These are phyloP conservation scores for Cornus florida DNA, from an alignment of 148 eudicot genomes.

Conservation along the genomic window DNA sequence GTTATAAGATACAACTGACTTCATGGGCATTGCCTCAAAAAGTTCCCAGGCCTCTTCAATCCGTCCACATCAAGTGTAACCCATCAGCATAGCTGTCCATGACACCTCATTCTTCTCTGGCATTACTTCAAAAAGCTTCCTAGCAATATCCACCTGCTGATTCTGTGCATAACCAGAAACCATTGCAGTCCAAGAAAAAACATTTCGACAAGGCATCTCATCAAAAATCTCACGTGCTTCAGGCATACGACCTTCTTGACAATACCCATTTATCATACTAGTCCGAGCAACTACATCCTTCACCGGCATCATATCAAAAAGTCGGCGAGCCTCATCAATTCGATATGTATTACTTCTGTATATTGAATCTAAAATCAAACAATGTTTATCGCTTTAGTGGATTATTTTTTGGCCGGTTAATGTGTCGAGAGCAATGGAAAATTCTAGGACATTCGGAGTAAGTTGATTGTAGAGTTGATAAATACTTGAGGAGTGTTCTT, in stretches of 20 bases:
- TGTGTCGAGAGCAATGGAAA: no score
- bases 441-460: no score
- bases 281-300: slow-evolving; percentile 51
- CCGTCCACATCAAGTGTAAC: slow-evolving; percentile 58
- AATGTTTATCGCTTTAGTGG: no score
- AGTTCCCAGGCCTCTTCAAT: slow-evolving; percentile 48
- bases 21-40: slow-evolving; percentile 44
- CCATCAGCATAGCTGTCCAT: slow-evolving; percentile 60
- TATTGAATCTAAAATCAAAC: no score
- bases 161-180: slow-evolving; percentile 36
- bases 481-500: no score
- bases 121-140: slow-evolving; percentile 66
- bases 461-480: no score
- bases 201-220: slow-evolving; percentile 45
- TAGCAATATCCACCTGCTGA: slow-evolving; percentile 40
- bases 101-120: slow-evolving; percentile 56
- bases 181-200: slow-evolving; percentile 52
- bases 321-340: slow-evolving; percentile 35
- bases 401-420: no score
- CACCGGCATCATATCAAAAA: slow-evolving; percentile 44
- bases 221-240: slow-evolving; percentile 49
- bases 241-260: slow-evolving; percentile 34
- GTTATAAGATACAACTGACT: slow-evolving; percentile 40
- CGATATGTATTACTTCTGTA: neutral
- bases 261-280: slow-evolving; percentile 45